These are phyloP conservation scores for Saururus chinensis DNA, from an alignment of 164 flowering plant species.

Conservation along the genomic window DNA sequence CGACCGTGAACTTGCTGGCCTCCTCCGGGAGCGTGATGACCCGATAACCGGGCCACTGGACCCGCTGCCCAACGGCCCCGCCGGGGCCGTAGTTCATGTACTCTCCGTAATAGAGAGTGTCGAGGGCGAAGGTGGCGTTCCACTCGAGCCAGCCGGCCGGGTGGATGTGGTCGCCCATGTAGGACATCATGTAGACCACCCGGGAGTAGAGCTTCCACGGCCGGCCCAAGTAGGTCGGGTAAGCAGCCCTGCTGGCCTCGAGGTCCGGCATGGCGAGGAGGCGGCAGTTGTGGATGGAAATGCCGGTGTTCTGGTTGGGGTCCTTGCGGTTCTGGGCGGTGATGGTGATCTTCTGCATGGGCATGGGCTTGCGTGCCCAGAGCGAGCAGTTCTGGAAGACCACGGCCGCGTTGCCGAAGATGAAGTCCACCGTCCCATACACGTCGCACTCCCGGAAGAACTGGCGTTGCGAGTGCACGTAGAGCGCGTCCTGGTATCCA, in stretches of 20 bases:
- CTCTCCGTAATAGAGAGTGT: slow-evolving; percentile 85
- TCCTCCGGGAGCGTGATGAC: slow-evolving; percentile 50
- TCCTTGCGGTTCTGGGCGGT: slow-evolving; percentile 89
- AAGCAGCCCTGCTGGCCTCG: slow-evolving; percentile 24
- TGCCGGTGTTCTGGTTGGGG: slow-evolving; percentile 89
- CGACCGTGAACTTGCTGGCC: slow-evolving; percentile 73
- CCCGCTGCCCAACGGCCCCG: slow-evolving; percentile 55
- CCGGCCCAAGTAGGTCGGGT: slow-evolving; percentile 76
- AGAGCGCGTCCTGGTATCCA: slow-evolving; percentile 81
- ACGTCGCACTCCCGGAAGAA: slow-evolving; percentile 71
- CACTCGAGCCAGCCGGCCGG: slow-evolving; percentile 93
- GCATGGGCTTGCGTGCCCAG: slow-evolving; percentile 63
- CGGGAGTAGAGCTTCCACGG: slow-evolving; percentile 92
- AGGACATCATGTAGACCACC: slow-evolving; percentile 56
- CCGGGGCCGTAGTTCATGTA: slow-evolving; percentile 91
- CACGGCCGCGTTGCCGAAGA: slow-evolving; percentile 82
- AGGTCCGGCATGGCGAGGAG: slow-evolving; percentile 54
- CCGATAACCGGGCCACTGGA: slow-evolving; percentile 79
- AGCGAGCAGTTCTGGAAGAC: slow-evolving; percentile 66
- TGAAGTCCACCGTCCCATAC: slow-evolving; percentile 78
- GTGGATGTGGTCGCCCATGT: slow-evolving; percentile 66
- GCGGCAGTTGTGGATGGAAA: slow-evolving; percentile 77
- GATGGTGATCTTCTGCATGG: slow-evolving; percentile 56
- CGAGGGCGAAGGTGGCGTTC: slow-evolving; percentile 61
- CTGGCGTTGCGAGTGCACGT: slow-evolving; percentile 74